Base-by-base conservation (phyloP, 306 rosid genomes). In the Vigna nakashimae region DNA sequence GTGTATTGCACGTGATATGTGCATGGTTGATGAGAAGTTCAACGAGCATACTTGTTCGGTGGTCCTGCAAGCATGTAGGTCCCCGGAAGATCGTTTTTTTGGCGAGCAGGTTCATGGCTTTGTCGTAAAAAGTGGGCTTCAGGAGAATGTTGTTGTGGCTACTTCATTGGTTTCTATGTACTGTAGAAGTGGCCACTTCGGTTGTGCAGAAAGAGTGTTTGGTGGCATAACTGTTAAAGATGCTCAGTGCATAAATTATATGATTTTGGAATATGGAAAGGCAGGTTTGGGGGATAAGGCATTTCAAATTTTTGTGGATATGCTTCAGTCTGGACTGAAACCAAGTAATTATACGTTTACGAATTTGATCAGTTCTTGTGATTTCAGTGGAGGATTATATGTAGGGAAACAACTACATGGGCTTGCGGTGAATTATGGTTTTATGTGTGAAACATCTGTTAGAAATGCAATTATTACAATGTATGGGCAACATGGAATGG, bases 31-130 rank as follows among this genome's bases (percentile, higher is more conserved):
- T 49, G 88, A 77, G 77, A 78, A 42, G 85, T 77, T 88, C 79
- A 88, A 84, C 22, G 90, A 86, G 79, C 84, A 84, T 71, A 86
- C 90, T 45, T 88, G 88, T 86, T 80, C 86, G 0, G 90, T 88
- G 71, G 63, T 84, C 62, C 75, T 88, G 2, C 81, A 86, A 73
- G 85, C 84, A 11, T 86, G 90, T 77, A 43, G 45, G 18, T 84
- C 73, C 7, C 68, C 32, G 0, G 75, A 80, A 43, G 81, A 84
- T 63, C 16, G 22, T 32, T 66, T 42, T 59, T 50, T 67, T 14
- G 87, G 86, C 9, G 77, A 84, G 82, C 86, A 84, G 85, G 50
- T 86, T 75, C 90, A 84, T 43, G 80, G 84, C 74, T 84, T 71
- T 56, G 78, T 82, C 4, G 15, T 88, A 7, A 88, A 88, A 82